Percentiles rank a stretch among this genome's conserved stretches.
Evolutionary conservation across 1,284 basidiomycete genomes (phyloP).

Genomic region (Pseudozyma pruni): DNA sequence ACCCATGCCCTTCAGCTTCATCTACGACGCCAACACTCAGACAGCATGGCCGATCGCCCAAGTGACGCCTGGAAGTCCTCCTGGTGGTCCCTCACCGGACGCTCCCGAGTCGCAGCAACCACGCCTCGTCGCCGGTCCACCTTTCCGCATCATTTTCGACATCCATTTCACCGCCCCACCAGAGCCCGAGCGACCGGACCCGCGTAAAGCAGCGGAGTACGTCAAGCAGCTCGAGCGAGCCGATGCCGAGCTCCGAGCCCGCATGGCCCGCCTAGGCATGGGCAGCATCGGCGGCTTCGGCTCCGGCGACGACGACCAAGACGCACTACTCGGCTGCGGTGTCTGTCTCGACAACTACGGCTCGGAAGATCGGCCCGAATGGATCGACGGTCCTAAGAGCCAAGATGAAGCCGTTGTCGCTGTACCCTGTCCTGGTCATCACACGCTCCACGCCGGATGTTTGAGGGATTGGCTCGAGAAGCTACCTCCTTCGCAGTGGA

Average conservation of each 20-base stretch:
- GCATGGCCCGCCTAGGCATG: constrained; percentile 62
- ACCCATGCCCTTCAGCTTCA: constrained; percentile 59
- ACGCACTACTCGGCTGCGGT: constrained; percentile 53
- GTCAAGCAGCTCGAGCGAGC: constrained; percentile 60
- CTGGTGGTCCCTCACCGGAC: constrained; percentile 31
- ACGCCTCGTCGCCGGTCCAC: constrained; percentile 51
- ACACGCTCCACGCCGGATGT: constrained; percentile 61
- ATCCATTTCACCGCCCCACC: constrained; percentile 42
- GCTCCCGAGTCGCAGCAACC: constrained; percentile 36
- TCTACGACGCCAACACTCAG: constrained; percentile 54
- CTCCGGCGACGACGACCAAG: constrained; percentile 8
- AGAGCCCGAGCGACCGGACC: constrained; percentile 45
- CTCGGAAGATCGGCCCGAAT: constrained; percentile 58
- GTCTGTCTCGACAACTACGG: constrained; percentile 63
- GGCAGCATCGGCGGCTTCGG: constrained; percentile 56
- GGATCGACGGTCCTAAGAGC: constrained; percentile 52
- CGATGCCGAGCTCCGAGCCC: constrained; percentile 61
- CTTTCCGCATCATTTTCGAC: constrained; percentile 56
- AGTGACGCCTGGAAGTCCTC: constrained; percentile 33
- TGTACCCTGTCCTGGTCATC: constrained; percentile 62
- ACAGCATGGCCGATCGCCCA: constrained; percentile 59
- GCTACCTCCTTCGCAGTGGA: constrained; percentile 59
- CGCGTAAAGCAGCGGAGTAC: constrained; percentile 42
- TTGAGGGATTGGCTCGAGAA: constrained; percentile 60
- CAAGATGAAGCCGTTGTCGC: constrained; percentile 59